phyloP scores from a whole-genome alignment of 2,329 filamentous ascomycete genomes.

The Nemania sp. region DNA sequence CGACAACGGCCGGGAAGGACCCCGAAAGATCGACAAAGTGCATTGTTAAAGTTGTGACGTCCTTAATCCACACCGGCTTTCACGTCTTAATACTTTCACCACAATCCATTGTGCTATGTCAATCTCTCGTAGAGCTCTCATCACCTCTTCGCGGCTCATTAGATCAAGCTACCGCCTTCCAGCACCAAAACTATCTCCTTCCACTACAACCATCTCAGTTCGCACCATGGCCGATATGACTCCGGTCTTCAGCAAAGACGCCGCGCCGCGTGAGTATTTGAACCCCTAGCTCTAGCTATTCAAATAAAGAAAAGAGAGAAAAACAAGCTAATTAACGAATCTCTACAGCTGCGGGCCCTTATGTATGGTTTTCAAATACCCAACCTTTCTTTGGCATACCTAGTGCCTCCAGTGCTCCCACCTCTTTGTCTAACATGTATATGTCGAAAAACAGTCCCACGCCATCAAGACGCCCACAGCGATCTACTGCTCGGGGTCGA shows the following conservation, averaged over 20 bases:
- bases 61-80: constrained; percentile 15
- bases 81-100: constrained; percentile 3
- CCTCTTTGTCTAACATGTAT: constrained; percentile 15
- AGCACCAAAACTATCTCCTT: constrained; percentile 27
- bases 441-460: constrained; percentile 55
- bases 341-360: constrained; percentile 61
- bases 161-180: constrained; percentile 9
- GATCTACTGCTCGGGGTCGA: constrained; percentile 72
- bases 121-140: constrained; percentile 27
- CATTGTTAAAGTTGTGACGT: no score
- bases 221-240: constrained; percentile 52
- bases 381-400: neutral
- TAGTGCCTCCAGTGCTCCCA: no score
- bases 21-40: constrained; percentile 6
- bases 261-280: constrained; percentile 57
- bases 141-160: constrained; percentile 20
- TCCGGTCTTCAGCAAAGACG: constrained; percentile 60
- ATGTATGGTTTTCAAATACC: constrained; percentile 50
- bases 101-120: constrained; percentile 28
- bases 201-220: constrained; percentile 38
- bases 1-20: constrained; percentile 19
- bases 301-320: no score
- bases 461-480: constrained; percentile 67
- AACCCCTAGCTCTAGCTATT: no score
- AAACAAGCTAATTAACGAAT: constrained; percentile 3